Evolutionary conservation across 2,329 filamentous ascomycete genomes (phyloP).

Genomic region (Aspergillus pseudoglaucus): DNA sequence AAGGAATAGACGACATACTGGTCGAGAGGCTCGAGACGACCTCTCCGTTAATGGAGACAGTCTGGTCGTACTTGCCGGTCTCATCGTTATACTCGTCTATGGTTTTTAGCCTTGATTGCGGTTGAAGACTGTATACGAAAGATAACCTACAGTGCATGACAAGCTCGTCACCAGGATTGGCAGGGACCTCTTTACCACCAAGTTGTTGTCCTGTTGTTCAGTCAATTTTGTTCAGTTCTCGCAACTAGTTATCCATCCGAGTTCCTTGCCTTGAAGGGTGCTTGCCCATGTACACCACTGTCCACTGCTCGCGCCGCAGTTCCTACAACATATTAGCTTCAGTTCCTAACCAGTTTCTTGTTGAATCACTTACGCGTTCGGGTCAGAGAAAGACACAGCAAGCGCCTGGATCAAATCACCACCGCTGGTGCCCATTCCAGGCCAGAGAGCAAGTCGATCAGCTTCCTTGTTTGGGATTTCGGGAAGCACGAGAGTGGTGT

Average conservation of each 20-base stretch:
- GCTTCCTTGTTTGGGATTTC: constrained; percentile 17
- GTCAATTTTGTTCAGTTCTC: not conserved
- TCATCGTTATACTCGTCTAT: constrained; percentile 26
- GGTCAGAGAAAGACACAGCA: constrained; percentile 23
- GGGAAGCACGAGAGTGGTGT: constrained; percentile 24
- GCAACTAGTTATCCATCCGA: not conserved
- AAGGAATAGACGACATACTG: constrained; percentile 6
- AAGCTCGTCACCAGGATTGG: constrained; percentile 18
- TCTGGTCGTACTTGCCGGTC: constrained; percentile 25
- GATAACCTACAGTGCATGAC: constrained; percentile 21
- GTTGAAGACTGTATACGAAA: not conserved
- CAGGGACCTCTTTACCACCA: constrained; percentile 21
- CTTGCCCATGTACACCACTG: constrained; percentile 31
- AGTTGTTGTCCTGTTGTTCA: constrained; percentile 14
- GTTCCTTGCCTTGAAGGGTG: constrained; percentile 15
- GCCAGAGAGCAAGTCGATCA: constrained; percentile 28
- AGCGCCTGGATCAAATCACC: constrained; percentile 28
- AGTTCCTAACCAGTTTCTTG: not conserved
- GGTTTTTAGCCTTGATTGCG: not conserved
- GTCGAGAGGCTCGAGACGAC: constrained; percentile 24
- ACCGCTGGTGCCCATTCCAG: constrained; percentile 27
- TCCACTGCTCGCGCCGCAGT: constrained; percentile 22
- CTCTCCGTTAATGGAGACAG: constrained; percentile 22
- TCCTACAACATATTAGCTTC: constrained; percentile 6
- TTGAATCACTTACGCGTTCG: constrained; percentile 16